Base-by-base conservation (phyloP, 2,329 filamentous ascomycete species). In the Neobulgaria alba region DNA sequence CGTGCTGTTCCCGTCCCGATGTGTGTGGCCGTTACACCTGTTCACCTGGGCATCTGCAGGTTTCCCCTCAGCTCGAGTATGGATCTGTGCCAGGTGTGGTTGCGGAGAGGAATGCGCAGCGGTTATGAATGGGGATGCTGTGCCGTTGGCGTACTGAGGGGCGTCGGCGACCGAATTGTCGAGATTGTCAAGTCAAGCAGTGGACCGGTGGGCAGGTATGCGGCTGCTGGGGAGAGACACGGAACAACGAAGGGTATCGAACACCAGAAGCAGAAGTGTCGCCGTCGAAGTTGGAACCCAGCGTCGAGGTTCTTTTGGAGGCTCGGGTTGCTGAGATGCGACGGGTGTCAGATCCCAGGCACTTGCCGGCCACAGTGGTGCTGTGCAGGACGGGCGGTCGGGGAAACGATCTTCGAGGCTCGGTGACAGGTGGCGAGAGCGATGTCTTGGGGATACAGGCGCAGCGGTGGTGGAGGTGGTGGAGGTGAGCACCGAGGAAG, bases 11-110 rank as follows among this genome's bases (percentile, higher is more conserved):
- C 54, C 49, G 53, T 49, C 57, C 54, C 23, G 23, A 26, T 51
- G 50, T 53, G 52, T 55, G 54, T 54, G 45, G 46, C 53, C 49
- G 57, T 59, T 43, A 45, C 53, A 58, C 56, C 42, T 47, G 45
- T 50, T 56, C 50, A 54, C 55, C 52, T 43, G 46, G 51, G 38
- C 50, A 53, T 55, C 49, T 56, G 50, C 52, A 47, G 47, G 42
- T 46, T 42, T 42, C 45, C 52, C 51, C 48, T 52, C 50, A 47
- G 48, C 51, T 57, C 55, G 50, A 54, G 12, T 26, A 7, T 26
- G 23, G 23, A 7, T 7, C 23, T 26, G 23, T 26, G 12, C 23
- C 12, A 26, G 23, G 23, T 26, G 23, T 26, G 23, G 23, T 26
- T 26, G 23, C 23, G 23, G 12, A 12, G 7, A 12, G 12, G 23